Evolutionary conservation across 441 rosid species (phyloP), one percentile per base, ranked within the genome.

Genomic region (Pelargonium hybrid): DNA sequence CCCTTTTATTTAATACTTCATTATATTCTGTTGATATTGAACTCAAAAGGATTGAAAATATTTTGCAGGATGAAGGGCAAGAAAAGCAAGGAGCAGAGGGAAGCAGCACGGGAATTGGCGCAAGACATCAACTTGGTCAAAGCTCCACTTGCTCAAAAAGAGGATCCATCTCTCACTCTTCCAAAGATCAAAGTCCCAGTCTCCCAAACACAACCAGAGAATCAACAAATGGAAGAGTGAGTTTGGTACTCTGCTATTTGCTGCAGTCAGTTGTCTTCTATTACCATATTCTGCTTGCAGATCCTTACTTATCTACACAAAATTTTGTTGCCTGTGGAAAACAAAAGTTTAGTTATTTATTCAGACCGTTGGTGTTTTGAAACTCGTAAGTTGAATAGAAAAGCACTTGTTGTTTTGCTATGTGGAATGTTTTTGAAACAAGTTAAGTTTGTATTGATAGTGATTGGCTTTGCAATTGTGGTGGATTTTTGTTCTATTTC

Each of bases 171-270:
- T 43, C 81, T 80, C 66, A 76, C 79, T 41, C 59, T 80, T 66
- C 80, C 84, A 41, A 90, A 91, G 84, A 39, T 82, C 82, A 81
- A 85, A 81, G 91, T 90, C 82, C 69, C 65, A 71, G 88, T 84
- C 47, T 66, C 77, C 2, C 78, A 78, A 14, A 66, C 61, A 13
- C 82, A 77, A 73, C 45, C 82, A 4, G 77, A 78, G 79, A 89
- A 77, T 74, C 88, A 70, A 31, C 82, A 83, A 50, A 89, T 90
- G 96, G 96, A 89, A 79, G 97, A 90, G 82, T 92, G 80, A 84
- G 64, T 63, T 7, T 59, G 52, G 39, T 23, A 11, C 50, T 14
- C 8, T 31, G 18, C 20, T 68, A 29, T 48, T 62, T 65, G 23
- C 69, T 31, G 10, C 0, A 21, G 37, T 23, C n/a, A 10, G 65